Conservation (phyloP, 345 rosid genomes). For the Clausena lansium region DNA sequence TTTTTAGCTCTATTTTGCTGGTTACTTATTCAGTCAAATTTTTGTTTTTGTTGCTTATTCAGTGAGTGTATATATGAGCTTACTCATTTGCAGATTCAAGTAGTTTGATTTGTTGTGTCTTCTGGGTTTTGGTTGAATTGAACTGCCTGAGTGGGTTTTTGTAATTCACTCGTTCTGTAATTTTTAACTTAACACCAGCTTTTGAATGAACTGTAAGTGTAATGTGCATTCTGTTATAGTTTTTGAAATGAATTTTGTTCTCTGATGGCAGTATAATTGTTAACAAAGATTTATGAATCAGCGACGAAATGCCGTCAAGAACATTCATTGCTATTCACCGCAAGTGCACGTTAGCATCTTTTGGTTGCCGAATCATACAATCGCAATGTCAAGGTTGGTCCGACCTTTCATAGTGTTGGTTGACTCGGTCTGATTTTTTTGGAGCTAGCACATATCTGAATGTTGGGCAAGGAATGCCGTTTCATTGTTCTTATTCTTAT, state of each 20-base stretch:
- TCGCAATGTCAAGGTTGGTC: constrained; percentile 59
- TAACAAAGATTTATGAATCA: constrained; percentile 6
- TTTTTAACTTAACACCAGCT: no score
- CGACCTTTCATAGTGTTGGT: neutral
- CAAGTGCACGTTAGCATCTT: constrained; percentile 22
- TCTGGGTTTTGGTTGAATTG: constrained; percentile 14
- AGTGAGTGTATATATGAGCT: neutral
- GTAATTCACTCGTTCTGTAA: no score
- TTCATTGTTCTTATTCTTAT: neutral
- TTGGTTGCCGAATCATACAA: neutral
- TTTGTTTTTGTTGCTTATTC: neutral
- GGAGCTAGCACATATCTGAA: neutral
- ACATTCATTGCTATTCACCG: neutral
- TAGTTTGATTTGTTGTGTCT: constrained; percentile 20
- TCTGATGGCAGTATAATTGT: no score
- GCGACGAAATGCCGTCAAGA: constrained; percentile 49
- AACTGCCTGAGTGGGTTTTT: constrained; percentile 4
- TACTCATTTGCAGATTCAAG: constrained; percentile 25
- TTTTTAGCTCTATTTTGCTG: neutral
- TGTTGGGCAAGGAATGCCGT: neutral
- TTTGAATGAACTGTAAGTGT: no score
- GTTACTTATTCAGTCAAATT: neutral
- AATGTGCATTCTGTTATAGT: no score
- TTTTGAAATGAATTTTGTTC: no score
- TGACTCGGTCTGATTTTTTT: neutral